phyloP scores from a whole-genome alignment of 75 land plant species.

The Cunninghamia lanceolata region DNA sequence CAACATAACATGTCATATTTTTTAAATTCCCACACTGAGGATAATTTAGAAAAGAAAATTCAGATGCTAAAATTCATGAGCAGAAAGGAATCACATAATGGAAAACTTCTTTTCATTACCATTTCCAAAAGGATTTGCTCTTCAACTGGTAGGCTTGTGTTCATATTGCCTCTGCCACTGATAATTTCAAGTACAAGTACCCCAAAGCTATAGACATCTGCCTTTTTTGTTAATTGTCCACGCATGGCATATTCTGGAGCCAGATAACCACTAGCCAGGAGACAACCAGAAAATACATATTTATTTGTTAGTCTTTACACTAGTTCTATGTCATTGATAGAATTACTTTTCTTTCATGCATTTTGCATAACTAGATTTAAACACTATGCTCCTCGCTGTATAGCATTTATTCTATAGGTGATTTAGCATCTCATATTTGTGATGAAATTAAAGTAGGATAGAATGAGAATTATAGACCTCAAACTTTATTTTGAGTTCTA shows the following conservation, averaged over 20 bases:
- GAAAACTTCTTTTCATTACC: not conserved
- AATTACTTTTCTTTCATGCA: not conserved
- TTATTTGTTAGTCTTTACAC: not conserved
- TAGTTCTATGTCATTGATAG: not conserved
- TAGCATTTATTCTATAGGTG: not conserved
- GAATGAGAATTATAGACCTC: not conserved
- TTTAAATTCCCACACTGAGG: not conserved
- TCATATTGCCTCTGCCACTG: constrained; percentile 21
- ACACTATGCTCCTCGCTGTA: not conserved
- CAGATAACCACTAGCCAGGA: constrained; percentile 13
- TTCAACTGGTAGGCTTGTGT: constrained; percentile 6
- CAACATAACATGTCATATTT: not conserved
- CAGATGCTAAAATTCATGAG: not conserved
- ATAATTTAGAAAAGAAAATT: not conserved
- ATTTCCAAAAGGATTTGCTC: constrained; percentile 7
- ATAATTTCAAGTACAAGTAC: constrained; percentile 18
- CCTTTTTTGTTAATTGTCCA: constrained; percentile 22
- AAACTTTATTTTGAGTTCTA: not conserved
- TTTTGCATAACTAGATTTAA: not conserved
- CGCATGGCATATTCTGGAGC: constrained; percentile 23
- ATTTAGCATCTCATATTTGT: constrained; percentile 1
- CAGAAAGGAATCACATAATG: not conserved
- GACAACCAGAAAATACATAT: not conserved
- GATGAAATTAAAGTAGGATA: not conserved
- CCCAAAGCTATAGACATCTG: constrained; percentile 21